A percentile compares a stretch with the other conserved stretches of the same genome.
Conservation (phyloP, 495 filamentous ascomycete genomes). For the Penicillium pancosmium region DNA sequence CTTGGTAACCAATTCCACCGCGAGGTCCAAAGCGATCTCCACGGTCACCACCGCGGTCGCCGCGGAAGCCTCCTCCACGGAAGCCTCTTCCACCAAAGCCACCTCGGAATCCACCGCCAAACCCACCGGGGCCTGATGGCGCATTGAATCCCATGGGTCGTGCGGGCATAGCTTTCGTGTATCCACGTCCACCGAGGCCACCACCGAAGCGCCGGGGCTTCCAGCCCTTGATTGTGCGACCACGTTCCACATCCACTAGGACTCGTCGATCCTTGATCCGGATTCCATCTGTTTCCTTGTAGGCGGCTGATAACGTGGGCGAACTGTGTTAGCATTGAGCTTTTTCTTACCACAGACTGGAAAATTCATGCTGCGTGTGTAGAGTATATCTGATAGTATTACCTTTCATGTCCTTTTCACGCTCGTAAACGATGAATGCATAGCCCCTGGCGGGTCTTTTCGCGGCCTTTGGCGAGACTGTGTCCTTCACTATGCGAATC, state of each 20-base stretch:
- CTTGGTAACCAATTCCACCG: conserved; percentile 63
- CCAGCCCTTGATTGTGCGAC: conserved; percentile 93
- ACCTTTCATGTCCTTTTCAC: conserved; percentile 99
- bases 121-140: conserved; percentile 68
- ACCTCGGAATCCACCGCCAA: conserved; percentile 67
- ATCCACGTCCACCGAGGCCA: conserved; percentile 88
- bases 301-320: conserved; percentile 59
- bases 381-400: conserved; percentile 41
- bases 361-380: background rate
- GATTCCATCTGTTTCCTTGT: conserved; percentile 88
- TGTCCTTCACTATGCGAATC: conserved; percentile 81
- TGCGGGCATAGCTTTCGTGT: conserved; percentile 80
- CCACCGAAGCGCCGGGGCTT: conserved; percentile 90
- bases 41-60: conserved; percentile 31
- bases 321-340: conserved; percentile 37
- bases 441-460: conserved; percentile 90
- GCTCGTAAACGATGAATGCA: conserved; percentile 95
- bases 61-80: conserved; percentile 62
- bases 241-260: conserved; percentile 94
- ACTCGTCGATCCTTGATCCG: conserved; percentile 90
- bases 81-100: conserved; percentile 55
- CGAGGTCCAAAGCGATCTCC: conserved; percentile 64
- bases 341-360: conserved; percentile 23
- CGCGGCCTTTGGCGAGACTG: conserved; percentile 70
- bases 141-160: conserved; percentile 67